These are phyloP conservation scores for Botrytis paeoniae DNA, from an alignment of 2,329 filamentous ascomycete genomes.

Conservation along the genomic window DNA sequence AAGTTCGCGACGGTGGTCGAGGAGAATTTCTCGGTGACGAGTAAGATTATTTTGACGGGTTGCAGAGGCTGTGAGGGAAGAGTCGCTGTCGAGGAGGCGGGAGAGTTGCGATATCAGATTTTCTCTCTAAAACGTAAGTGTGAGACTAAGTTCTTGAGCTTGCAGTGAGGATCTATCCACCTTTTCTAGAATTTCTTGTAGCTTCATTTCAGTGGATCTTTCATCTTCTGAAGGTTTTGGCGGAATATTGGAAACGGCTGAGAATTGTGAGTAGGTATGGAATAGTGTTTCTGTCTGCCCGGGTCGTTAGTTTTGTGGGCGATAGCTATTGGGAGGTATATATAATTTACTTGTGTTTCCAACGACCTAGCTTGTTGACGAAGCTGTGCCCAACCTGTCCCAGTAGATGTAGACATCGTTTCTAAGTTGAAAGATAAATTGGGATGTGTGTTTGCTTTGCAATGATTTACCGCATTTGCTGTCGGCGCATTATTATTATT, in stretches of 20 bases:
- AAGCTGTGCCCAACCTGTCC: slow-evolving; percentile 80
- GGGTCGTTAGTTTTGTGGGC: not conserved
- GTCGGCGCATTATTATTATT: slow-evolving; percentile 3
- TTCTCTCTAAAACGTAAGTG: slow-evolving; percentile 62
- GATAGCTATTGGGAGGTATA: not conserved
- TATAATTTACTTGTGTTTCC: slow-evolving; percentile 72
- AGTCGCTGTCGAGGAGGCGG: slow-evolving; percentile 90
- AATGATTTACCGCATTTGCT: slow-evolving; percentile 5
- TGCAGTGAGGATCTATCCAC: slow-evolving; percentile 43
- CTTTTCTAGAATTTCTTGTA: slow-evolving; percentile 82
- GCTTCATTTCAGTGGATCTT: slow-evolving; percentile 69
- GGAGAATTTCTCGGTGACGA: slow-evolving; percentile 84
- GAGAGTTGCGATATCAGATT: slow-evolving; percentile 75
- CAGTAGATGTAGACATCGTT: slow-evolving; percentile 27
- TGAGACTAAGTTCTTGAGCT: not conserved
- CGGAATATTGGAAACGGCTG: slow-evolving; percentile 73
- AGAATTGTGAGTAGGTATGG: slow-evolving; percentile 88
- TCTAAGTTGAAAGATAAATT: not conserved
- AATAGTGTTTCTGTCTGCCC: slow-evolving; percentile 44
- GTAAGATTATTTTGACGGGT: slow-evolving; percentile 96
- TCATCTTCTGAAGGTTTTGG: slow-evolving; percentile 85
- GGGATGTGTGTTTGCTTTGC: not conserved
- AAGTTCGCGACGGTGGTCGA: slow-evolving; percentile 82
- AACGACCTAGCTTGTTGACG: slow-evolving; percentile 84
- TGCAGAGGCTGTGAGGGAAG: slow-evolving; percentile 79